Conservation (phyloP, 805 yeast species). For the Nakazawaea wickerhamii region DNA sequence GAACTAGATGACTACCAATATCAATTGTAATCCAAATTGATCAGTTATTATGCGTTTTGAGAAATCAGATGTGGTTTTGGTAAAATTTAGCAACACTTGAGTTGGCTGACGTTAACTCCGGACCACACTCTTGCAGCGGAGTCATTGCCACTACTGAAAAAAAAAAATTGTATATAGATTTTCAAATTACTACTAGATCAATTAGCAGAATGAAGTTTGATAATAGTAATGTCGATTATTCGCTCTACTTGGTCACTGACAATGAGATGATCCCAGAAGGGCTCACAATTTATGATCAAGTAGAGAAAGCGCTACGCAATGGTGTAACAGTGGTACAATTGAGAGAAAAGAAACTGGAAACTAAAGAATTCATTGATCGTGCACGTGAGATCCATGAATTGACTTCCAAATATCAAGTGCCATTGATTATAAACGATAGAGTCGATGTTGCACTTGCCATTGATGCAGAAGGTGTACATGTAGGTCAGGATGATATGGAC, state of each 20-base stretch:
- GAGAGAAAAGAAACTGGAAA: constrained; percentile 70
- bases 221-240: constrained; percentile 37
- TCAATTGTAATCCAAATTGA: no score
- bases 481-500: constrained; percentile 88
- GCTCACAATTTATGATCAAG: constrained; percentile 52
- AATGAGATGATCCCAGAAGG: constrained; percentile 66
- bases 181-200: no score
- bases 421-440: constrained; percentile 80
- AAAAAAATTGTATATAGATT: no score
- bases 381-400: constrained; percentile 58
- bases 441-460: constrained; percentile 86
- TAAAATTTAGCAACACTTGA: neutral
- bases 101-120: no score
- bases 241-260: constrained; percentile 77
- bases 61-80: neutral
- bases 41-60: neutral
- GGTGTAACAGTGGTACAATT: constrained; percentile 83
- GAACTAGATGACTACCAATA: no score
- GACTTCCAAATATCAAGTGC: constrained; percentile 57
- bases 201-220: constrained; percentile 4
- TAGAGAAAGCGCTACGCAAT: constrained; percentile 52
- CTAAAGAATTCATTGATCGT: constrained; percentile 57
- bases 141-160: neutral
- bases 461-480: constrained; percentile 88
- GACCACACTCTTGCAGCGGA: neutral